Evolutionary conservation across 2,329 filamentous ascomycete genomes (phyloP).

Genomic region (Alternaria alternata): DNA sequence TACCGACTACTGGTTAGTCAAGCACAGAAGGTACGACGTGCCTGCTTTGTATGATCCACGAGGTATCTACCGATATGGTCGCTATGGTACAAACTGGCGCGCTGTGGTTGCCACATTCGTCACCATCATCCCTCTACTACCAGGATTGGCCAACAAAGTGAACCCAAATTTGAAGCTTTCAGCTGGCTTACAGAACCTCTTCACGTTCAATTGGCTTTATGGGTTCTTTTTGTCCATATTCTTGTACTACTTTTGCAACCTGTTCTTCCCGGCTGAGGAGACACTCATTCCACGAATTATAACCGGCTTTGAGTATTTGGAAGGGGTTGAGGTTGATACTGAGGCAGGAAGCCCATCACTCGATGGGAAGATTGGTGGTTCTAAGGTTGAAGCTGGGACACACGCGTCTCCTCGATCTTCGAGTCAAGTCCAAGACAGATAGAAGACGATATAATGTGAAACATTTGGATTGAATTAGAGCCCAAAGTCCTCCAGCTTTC

Average conservation of each 20-base stretch:
- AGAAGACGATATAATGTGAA: too few species aligned
- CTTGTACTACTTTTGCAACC: constrained; percentile 39
- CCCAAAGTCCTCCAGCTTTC: constrained; percentile 11
- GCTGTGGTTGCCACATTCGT: constrained; percentile 28
- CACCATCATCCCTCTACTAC: constrained; percentile 24
- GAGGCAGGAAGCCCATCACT: neutral
- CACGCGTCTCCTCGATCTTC: neutral
- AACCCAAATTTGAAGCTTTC: constrained; percentile 27
- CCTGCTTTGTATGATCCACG: constrained; percentile 16
- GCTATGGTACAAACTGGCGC: constrained; percentile 32
- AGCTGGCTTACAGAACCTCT: constrained; percentile 31
- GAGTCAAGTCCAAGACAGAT: neutral
- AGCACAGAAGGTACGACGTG: constrained; percentile 10
- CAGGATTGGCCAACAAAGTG: constrained; percentile 29
- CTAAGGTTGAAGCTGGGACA: neutral
- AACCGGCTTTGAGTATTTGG: constrained; percentile 14
- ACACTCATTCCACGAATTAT: constrained; percentile 38
- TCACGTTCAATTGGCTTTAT: constrained; percentile 50
- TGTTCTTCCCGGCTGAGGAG: constrained; percentile 44
- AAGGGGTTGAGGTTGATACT: constrained; percentile 6
- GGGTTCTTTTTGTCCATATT: constrained; percentile 37
- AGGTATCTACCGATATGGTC: constrained; percentile 25
- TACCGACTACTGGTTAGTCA: constrained; percentile 35
- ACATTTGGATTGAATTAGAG: neutral
- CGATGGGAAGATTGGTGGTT: neutral